Evolutionary conservation across 2,329 filamentous ascomycete genomes (phyloP), one percentile per base, ranked within the genome.

Genomic region (Camillea tinctor): DNA sequence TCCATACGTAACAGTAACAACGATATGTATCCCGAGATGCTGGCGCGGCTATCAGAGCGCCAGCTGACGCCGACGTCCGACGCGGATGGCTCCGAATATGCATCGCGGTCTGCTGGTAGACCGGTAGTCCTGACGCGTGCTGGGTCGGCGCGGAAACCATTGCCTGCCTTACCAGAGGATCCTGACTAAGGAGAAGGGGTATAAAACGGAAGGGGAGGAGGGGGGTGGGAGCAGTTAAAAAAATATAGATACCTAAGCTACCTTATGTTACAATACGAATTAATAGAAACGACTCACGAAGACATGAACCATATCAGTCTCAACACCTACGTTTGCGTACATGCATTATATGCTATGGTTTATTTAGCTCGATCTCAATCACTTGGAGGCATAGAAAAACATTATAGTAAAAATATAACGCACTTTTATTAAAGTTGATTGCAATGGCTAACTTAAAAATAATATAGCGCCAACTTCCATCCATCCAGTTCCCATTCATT

Each of bases 111-210:
- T 11, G 55, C 64, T 13, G 61, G 58, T 40, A 65, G 64, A 55
- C 61, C 64, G 50, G 48, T 30, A 30, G 26, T 56, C n/a, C 51
- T 65, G 49, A 50, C 60, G 23, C 64, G 63, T 49, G 52, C 49
- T 19, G 60, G 54, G 7, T 65, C 64, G 11, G 60, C 60, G 17
- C 60, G 70, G 52, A 75, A 76, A 52, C 73, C 73, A 30, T 59
- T 76, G 6, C 74, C 74, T 7, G 73, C 74, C 50, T 56, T 75
- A 20, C 73, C 74, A 4, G 73, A 75, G 62, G 70, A 72, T 57
- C 67, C 72, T 7, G 70, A 67, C 17, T 44, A 17, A 30, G 26
- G 13, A 30, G 13, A 30, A 7, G 26, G 26, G 26, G n/a, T n/a
- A n/a, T n/a, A n/a, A n/a, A n/a, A 30, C 7, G 26, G 26, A 30